These are phyloP conservation scores for Candida ipomoeae DNA, from an alignment of 805 yeast genomes.

Conservation along the genomic window DNA sequence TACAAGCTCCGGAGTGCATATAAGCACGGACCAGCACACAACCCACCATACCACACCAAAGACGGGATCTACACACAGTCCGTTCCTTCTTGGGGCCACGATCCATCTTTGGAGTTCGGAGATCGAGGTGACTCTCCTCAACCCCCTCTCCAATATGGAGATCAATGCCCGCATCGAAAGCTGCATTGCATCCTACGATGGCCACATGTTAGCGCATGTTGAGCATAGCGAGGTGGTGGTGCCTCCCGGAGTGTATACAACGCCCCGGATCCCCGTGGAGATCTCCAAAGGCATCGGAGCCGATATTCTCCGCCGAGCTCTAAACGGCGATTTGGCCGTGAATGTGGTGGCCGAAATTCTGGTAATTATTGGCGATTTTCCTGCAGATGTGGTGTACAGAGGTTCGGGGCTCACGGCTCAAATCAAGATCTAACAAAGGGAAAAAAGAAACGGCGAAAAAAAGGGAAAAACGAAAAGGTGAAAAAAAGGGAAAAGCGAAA, in stretches of 20 bases:
- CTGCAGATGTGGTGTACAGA: conserved; percentile 39
- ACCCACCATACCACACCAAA: background rate
- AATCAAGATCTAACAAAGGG: conserved; percentile 22
- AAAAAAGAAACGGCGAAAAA: too few relatives aligned
- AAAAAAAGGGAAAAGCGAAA: too few relatives aligned
- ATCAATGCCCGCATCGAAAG: conserved; percentile 38
- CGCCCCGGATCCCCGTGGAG: conserved; percentile 48
- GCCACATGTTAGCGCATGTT: conserved; percentile 43
- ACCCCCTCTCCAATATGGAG: conserved; percentile 50
- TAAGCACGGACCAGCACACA: background rate
- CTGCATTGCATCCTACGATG: conserved; percentile 49
- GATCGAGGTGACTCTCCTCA: conserved; percentile 49
- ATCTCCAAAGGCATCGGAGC: conserved; percentile 45
- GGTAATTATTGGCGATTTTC: conserved; percentile 37
- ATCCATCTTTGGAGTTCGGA: conserved; percentile 55
- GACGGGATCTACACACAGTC: conserved; percentile 11
- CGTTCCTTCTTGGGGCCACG: conserved; percentile 47
- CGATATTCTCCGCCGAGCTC: conserved; percentile 46
- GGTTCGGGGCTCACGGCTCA: conserved; percentile 44
- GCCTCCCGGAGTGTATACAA: conserved; percentile 50
- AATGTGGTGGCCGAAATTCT: conserved; percentile 44
- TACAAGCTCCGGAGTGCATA: background rate
- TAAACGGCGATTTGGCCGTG: conserved; percentile 48
- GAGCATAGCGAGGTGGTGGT: conserved; percentile 36
- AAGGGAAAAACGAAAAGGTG: too few relatives aligned